Percentiles rank a stretch among this genome's conserved stretches.
Evolutionary conservation across 2,329 filamentous ascomycete species (phyloP).

Genomic region (Clonostachys chloroleuca): DNA sequence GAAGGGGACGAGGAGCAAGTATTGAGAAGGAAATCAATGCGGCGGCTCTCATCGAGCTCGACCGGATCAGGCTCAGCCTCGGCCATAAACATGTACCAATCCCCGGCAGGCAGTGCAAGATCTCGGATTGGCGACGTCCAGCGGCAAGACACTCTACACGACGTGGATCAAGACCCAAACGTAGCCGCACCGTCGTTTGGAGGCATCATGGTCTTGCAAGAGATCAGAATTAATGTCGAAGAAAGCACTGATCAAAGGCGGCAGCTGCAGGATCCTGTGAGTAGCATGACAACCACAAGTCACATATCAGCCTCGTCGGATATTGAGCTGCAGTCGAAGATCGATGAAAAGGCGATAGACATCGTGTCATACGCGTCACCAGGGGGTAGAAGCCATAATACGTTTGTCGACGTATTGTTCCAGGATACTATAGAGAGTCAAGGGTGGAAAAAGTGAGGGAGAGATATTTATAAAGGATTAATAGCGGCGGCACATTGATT

Average conservation of each 20-base stretch:
- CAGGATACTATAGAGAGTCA: background rate
- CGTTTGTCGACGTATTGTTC: background rate
- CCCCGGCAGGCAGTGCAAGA: background rate
- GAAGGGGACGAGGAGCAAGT: too few species aligned
- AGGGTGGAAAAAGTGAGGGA: too few species aligned
- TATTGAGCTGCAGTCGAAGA: background rate
- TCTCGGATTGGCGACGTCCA: background rate
- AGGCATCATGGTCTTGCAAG: slow-evolving; percentile 59
- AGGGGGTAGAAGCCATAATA: background rate
- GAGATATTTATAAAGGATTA: too few species aligned
- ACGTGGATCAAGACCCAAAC: background rate
- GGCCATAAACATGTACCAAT: background rate
- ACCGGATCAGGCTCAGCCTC: background rate
- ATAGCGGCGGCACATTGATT: too few species aligned
- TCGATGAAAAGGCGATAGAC: background rate
- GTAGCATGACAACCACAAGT: background rate
- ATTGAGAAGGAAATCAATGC: background rate
- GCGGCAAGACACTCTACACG: too few species aligned
- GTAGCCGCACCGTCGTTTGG: slow-evolving; percentile 27
- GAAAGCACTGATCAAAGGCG: slow-evolving; percentile 5
- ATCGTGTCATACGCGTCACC: background rate
- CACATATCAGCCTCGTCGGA: background rate
- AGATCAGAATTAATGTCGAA: slow-evolving; percentile 50
- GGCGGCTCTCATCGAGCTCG: too few species aligned
- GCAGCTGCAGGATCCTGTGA: background rate